These are phyloP conservation scores for Cetradonia linearis DNA, from an alignment of 495 filamentous ascomycete species.

Conservation along the genomic window DNA sequence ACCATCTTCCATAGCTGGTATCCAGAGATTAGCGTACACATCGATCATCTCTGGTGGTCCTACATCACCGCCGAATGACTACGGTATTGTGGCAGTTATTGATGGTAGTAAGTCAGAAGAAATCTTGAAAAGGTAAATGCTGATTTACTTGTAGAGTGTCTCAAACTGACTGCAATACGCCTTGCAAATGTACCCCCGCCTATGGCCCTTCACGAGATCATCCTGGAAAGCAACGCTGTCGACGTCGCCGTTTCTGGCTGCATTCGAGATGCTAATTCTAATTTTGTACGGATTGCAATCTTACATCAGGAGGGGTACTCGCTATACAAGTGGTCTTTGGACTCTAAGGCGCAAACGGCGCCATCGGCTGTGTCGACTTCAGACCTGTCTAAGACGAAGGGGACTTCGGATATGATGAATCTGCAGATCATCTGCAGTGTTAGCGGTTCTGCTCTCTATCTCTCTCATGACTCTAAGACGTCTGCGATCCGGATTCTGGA, in stretches of 20 bases:
- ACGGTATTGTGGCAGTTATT: conserved; percentile 75
- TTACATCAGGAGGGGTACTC: conserved; percentile 54
- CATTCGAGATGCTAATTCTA: conserved; percentile 3
- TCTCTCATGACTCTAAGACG: background rate
- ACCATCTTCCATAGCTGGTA: conserved; percentile 27
- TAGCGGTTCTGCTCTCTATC: background rate
- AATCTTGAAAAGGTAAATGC: conserved; percentile 8
- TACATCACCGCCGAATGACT: conserved; percentile 59
- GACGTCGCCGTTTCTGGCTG: conserved; percentile 67
- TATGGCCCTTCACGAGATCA: conserved; percentile 73
- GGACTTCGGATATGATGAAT: background rate
- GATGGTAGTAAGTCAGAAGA: conserved; percentile 54
- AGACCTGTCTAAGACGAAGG: background rate
- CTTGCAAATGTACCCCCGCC: conserved; percentile 82
- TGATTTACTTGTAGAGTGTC: conserved; percentile 34
- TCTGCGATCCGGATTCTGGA: background rate
- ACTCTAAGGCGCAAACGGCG: conserved; percentile 17
- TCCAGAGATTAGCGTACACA: conserved; percentile 58
- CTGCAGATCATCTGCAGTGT: background rate
- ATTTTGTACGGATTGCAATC: conserved; percentile 45
- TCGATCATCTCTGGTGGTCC: conserved; percentile 60
- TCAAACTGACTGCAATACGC: conserved; percentile 80
- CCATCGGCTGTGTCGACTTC: conserved; percentile 8
- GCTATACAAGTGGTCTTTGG: conserved; percentile 52
- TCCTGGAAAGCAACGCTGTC: conserved; percentile 49